A percentile compares a stretch with the other conserved stretches of the same genome.
These are phyloP conservation scores for Hermanozyma aechmeae DNA, from an alignment of 805 yeast species.

Conservation along the genomic window DNA sequence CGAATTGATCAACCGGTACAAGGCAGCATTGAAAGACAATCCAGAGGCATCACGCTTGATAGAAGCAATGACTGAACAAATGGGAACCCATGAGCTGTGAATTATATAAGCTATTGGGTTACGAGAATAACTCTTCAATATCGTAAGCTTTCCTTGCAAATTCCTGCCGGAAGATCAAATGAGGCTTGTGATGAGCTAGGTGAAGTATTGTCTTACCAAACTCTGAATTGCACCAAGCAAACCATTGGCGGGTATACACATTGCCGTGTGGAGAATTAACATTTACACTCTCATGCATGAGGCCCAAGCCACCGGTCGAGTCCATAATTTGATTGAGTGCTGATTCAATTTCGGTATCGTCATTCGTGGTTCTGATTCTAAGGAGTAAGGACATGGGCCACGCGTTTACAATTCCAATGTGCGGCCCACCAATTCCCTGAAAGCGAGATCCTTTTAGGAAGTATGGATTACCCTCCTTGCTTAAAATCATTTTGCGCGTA, in stretches of 20 bases:
- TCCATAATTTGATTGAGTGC: slow-evolving; percentile 42
- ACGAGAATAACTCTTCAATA: slow-evolving; percentile 15
- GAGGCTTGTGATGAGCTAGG: slow-evolving; percentile 64
- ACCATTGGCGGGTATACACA: slow-evolving; percentile 78
- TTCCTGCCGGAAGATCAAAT: slow-evolving; percentile 50
- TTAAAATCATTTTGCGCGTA: slow-evolving; percentile 68
- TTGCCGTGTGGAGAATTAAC: slow-evolving; percentile 43
- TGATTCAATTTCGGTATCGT: slow-evolving; percentile 56
- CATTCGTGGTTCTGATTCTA: slow-evolving; percentile 63
- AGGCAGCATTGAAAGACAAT: slow-evolving; percentile 68
- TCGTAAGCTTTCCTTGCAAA: slow-evolving; percentile 17
- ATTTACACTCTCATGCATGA: slow-evolving; percentile 75
- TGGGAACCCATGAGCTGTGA: too few species aligned
- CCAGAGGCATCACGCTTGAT: too few species aligned
- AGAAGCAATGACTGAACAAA: too few species aligned
- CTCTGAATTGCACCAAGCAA: slow-evolving; percentile 90
- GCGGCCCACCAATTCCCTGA: slow-evolving; percentile 87
- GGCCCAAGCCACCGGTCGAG: slow-evolving; percentile 66
- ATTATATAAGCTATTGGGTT: too few species aligned
- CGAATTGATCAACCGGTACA: slow-evolving; percentile 59
- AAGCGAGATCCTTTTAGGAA: slow-evolving; percentile 53
- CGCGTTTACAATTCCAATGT: slow-evolving; percentile 68
- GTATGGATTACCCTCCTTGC: slow-evolving; percentile 70
- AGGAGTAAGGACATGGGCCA: slow-evolving; percentile 89
- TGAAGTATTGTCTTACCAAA: slow-evolving; percentile 81